Base-by-base conservation (phyloP, 2,329 filamentous ascomycete genomes). In the Epichloe coenophiala region DNA sequence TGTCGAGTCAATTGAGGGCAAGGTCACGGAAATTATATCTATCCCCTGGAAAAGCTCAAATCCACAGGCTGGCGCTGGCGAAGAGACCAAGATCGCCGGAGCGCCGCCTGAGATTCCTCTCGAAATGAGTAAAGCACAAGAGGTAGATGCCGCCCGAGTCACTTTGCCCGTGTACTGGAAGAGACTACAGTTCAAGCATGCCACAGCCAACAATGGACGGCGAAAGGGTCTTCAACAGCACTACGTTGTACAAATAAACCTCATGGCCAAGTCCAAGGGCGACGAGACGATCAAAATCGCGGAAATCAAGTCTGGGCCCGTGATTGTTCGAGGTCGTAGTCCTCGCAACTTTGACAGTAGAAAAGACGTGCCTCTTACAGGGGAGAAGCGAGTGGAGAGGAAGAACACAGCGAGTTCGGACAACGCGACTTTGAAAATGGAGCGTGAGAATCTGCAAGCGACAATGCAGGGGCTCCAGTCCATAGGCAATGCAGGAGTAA, bases 161-260 rank as follows among this genome's bases (percentile, higher is more conserved):
- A 86, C 81, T 39, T 80, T 95, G 51, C 86, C 89, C 1, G 83
- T 96, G 49, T 84, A 88, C 36, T 97, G 91, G 91, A 96, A 95
- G 67, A 76, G 91, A 49, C 70, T 97, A 52, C 91, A 97, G 65
- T 97, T 97, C 67, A 87, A 95, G 61, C 93, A 95, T 59, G 91
- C 91, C 2, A 97, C 91, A 1, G 91, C 91, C 47, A 97, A 97
- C 65, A 97, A 97, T 63, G 91, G 91, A 12, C 80, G 91, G 49
- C 79, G 91, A 57, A 96, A 96, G 68, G 91, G 95, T 56, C 71
- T 96, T 45, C 91, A 97, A 64, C 91, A 97, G 65, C 90, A 96
- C 65, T 97, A 96, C 63, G 78, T 94, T 2, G 86, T 97, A 45
- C 83, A 88, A 54, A 81, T 97, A 52, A 89, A 84, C 65, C 76